Evolutionary conservation across 164 flowering plant species (phyloP).

Genomic region (Echeveria elegans): DNA sequence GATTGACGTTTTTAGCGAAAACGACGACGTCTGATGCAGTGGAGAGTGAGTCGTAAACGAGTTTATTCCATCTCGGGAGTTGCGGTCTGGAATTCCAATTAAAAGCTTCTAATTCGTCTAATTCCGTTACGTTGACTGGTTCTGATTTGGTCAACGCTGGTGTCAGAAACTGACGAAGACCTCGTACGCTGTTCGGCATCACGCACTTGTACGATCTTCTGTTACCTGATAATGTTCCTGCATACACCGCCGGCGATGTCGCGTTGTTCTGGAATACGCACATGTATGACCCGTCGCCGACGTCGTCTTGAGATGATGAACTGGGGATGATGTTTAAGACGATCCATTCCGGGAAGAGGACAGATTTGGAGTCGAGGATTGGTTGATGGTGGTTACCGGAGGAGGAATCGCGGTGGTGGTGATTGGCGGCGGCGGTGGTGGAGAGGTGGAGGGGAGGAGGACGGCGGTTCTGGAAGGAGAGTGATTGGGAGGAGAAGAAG

Average conservation of each 20-base stretch:
- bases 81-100: slow-evolving; percentile 15
- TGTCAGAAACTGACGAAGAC: slow-evolving; percentile 26
- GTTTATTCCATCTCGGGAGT: slow-evolving; percentile 39
- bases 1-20: slow-evolving; percentile 62
- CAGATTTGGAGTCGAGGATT: slow-evolving; percentile 19
- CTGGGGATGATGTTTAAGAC: slow-evolving; percentile 36
- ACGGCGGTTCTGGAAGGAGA: slow-evolving; percentile 3
- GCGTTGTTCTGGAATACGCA: slow-evolving; percentile 52
- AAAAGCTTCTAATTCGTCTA: too few species aligned
- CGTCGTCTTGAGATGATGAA: background rate
- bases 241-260: slow-evolving; percentile 37
- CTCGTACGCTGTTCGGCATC: slow-evolving; percentile 42
- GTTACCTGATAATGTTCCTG: slow-evolving; percentile 29
- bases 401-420: too few species aligned
- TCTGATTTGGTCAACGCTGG: slow-evolving; percentile 27
- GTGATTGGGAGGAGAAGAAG: slow-evolving; percentile 10
- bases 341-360: slow-evolving; percentile 73
- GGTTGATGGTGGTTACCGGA: too few species aligned
- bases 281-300: background rate
- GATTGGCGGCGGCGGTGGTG: background rate
- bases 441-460: background rate
- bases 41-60: slow-evolving; percentile 61
- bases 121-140: background rate
- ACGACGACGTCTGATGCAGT: slow-evolving; percentile 66
- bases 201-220: slow-evolving; percentile 38